Conservation (phyloP, 2,329 filamentous ascomycete species). For the Alternaria angustiovoidea region DNA sequence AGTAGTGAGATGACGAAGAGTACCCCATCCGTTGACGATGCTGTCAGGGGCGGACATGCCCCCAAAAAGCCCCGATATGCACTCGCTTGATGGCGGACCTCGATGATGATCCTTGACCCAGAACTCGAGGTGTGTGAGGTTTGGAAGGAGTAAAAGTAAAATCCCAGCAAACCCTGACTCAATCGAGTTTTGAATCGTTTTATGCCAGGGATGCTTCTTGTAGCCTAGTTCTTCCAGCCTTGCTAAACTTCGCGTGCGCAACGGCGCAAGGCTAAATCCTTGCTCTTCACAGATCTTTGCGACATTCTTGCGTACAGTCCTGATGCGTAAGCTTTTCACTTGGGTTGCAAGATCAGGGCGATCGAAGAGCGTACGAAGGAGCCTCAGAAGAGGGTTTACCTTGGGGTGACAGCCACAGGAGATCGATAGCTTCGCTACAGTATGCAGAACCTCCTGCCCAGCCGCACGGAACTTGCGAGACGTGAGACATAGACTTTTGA, state of each 20-base stretch:
- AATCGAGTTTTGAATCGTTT: constrained; percentile 30
- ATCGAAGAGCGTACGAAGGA: constrained; percentile 33
- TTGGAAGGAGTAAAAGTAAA: constrained; percentile 29
- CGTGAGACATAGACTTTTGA: constrained; percentile 25
- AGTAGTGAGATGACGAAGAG: constrained; percentile 20
- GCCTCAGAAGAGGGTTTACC: constrained; percentile 25
- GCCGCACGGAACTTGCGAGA: constrained; percentile 27
- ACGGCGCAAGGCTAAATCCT: constrained; percentile 17
- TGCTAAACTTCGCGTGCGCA: constrained; percentile 22
- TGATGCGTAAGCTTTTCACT: constrained; percentile 26
- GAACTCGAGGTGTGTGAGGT: constrained; percentile 28
- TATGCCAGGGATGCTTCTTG: constrained; percentile 24
- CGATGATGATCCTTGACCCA: constrained; percentile 30
- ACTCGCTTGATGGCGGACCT: constrained; percentile 27
- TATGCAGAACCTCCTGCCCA: constrained; percentile 29
- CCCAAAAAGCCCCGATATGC: constrained; percentile 32
- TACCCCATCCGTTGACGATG: constrained; percentile 14
- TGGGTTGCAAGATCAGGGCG: constrained; percentile 32
- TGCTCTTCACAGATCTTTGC: constrained; percentile 22
- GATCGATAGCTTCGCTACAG: constrained; percentile 21
- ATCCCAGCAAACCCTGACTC: constrained; percentile 35
- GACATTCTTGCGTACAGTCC: constrained; percentile 26
- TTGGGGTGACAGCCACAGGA: constrained; percentile 27
- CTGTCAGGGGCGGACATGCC: constrained; percentile 15
- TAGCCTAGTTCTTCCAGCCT: constrained; percentile 23